phyloP scores from a whole-genome alignment of 768 basidiomycete genomes.

The Suillus decipiens region DNA sequence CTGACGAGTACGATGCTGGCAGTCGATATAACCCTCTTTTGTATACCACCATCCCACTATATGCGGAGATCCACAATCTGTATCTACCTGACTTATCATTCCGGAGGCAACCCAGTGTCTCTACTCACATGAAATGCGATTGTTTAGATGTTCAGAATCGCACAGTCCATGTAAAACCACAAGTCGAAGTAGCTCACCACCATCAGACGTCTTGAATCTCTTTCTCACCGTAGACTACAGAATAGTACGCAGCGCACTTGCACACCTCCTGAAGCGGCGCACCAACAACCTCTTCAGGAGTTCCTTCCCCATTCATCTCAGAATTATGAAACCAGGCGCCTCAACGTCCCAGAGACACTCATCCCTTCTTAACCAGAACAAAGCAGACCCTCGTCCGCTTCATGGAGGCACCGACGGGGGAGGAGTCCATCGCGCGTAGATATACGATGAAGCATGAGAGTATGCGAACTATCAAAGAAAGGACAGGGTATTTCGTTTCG shows the following conservation, averaged over 20 bases:
- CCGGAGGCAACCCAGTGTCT: neutral
- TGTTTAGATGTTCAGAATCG: neutral
- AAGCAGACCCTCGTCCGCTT: neutral
- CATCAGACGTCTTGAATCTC: neutral
- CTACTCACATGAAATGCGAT: neutral
- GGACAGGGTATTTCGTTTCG: neutral
- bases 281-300: too few species aligned
- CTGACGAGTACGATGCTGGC: neutral
- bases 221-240: neutral
- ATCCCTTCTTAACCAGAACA: too few species aligned
- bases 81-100: neutral
- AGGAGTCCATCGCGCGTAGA: neutral
- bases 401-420: too few species aligned
- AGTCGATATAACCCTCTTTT: conserved; percentile 5
- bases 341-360: too few species aligned
- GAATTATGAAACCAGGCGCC: too few species aligned
- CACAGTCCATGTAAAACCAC: neutral
- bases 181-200: neutral
- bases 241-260: neutral
- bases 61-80: neutral
- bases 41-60: neutral
- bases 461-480: accelerated
- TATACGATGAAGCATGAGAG: neutral
- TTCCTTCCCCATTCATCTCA: too few species aligned
- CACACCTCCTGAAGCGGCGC: too few species aligned